phyloP scores from a whole-genome alignment of 805 yeast genomes.

The Saccharomycopsis amapae region DNA sequence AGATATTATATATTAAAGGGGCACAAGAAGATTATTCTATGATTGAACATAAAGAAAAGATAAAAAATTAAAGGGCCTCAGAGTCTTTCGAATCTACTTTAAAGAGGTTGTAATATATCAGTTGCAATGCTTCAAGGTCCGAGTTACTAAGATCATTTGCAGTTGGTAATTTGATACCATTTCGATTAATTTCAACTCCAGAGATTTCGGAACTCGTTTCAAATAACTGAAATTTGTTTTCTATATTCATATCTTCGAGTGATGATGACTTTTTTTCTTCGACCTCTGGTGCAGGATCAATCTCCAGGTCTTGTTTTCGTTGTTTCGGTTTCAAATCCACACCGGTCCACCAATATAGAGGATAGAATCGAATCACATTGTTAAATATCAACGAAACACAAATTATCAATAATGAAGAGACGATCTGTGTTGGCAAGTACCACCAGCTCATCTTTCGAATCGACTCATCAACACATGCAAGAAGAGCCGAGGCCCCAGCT shows the following conservation, averaged over 20 bases:
- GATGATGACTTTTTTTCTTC: not conserved
- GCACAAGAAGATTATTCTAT: too few relatives aligned
- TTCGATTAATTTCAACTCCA: too few relatives aligned
- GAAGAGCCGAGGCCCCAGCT: constrained; percentile 60
- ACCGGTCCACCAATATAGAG: constrained; percentile 55
- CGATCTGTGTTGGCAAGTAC: constrained; percentile 49
- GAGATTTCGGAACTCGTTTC: not conserved
- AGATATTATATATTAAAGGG: too few relatives aligned
- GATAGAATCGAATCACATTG: constrained; percentile 47
- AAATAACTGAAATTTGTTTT: too few relatives aligned
- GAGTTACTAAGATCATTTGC: not conserved
- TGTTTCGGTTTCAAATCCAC: not conserved
- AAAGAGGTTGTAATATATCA: not conserved
- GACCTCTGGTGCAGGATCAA: not conserved
- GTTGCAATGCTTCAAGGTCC: not conserved
- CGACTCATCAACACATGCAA: constrained; percentile 43
- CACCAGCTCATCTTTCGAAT: constrained; percentile 55
- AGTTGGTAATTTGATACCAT: not conserved
- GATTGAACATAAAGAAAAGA: too few relatives aligned
- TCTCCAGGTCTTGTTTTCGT: not conserved
- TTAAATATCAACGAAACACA: constrained; percentile 46
- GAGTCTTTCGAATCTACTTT: too few relatives aligned
- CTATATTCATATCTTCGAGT: not conserved
- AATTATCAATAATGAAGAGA: constrained; percentile 42
- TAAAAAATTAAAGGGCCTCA: too few relatives aligned